Conservation (phyloP, 805 yeast genomes). For the Yarrowia sp. region DNA sequence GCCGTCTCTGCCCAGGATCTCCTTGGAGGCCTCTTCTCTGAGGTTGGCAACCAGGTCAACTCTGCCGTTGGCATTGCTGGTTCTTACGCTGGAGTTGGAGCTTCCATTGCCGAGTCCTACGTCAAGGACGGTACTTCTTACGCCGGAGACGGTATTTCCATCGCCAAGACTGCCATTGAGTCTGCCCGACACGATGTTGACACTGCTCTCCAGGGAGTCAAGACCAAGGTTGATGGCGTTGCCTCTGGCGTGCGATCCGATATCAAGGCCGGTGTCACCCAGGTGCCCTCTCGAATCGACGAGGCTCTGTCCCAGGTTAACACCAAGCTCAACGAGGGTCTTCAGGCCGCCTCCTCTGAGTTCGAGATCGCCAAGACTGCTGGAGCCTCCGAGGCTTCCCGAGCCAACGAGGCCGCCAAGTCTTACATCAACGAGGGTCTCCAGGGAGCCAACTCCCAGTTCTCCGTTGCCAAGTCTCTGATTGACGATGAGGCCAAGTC, state of each 20-base stretch:
- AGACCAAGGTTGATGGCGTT: slow-evolving; percentile 2
- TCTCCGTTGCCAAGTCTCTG: slow-evolving; percentile 11
- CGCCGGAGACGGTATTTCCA: slow-evolving; percentile 22
- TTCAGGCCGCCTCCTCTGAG: slow-evolving; percentile 1
- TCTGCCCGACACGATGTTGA: slow-evolving; percentile 19
- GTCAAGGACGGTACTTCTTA: slow-evolving; percentile 22
- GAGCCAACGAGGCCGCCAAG: slow-evolving; percentile 15
- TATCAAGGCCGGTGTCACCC: slow-evolving; percentile 17
- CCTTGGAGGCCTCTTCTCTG: slow-evolving; percentile 15
- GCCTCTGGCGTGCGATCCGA: slow-evolving; percentile 21
- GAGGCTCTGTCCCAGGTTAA: slow-evolving; percentile 15
- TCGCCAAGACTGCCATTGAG: slow-evolving; percentile 25
- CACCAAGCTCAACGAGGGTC: slow-evolving; percentile 14
- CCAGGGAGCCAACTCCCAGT: slow-evolving; percentile 10
- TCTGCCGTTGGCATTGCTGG: slow-evolving; percentile 14
- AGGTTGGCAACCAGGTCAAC: slow-evolving; percentile 17
- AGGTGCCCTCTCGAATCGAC: slow-evolving; percentile 20
- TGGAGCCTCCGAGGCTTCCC: slow-evolving; percentile 4
- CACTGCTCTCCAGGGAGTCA: neutral
- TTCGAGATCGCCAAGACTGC: slow-evolving; percentile 24
- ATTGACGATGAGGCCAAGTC: slow-evolving; percentile 25
- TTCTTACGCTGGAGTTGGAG: slow-evolving; percentile 19
- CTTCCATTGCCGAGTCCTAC: slow-evolving; percentile 23
- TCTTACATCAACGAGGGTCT: slow-evolving; percentile 19
- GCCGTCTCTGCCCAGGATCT: slow-evolving; percentile 8